Conservation (phyloP, 306 rosid species). For the Luffa aegyptiaca region DNA sequence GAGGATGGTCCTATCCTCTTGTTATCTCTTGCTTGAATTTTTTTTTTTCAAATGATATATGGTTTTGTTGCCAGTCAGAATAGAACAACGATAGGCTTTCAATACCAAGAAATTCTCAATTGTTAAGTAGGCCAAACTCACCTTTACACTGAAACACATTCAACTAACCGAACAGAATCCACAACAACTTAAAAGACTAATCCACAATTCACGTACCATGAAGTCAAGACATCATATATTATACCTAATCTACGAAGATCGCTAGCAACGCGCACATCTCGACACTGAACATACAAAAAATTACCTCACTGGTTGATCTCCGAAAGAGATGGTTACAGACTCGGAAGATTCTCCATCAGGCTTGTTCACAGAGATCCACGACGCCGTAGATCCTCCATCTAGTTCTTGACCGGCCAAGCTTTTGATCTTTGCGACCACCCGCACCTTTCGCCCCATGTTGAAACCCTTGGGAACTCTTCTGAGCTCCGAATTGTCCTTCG, state of each 20-base stretch:
- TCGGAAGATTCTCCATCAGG: constrained; percentile 33
- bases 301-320: constrained; percentile 51
- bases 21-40: no score
- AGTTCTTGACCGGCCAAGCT: constrained; percentile 21
- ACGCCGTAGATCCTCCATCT: constrained; percentile 17
- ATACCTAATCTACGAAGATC: not conserved
- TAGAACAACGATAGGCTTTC: no score
- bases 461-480: not conserved
- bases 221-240: not conserved
- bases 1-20: no score
- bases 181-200: not conserved
- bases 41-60: no score
- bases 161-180: no score
- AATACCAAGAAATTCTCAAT: no score
- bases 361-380: constrained; percentile 51
- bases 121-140: no score
- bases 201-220: not conserved
- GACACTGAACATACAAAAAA: not conserved
- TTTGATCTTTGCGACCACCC: constrained; percentile 45
- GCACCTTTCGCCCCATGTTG: constrained; percentile 27
- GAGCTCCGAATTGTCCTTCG: constrained; percentile 11
- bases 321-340: constrained; percentile 42
- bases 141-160: no score
- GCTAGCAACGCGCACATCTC: not conserved
- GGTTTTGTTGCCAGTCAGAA: no score